Base-by-base conservation (phyloP, 306 rosid genomes). In the Ormosia emarginata region DNA sequence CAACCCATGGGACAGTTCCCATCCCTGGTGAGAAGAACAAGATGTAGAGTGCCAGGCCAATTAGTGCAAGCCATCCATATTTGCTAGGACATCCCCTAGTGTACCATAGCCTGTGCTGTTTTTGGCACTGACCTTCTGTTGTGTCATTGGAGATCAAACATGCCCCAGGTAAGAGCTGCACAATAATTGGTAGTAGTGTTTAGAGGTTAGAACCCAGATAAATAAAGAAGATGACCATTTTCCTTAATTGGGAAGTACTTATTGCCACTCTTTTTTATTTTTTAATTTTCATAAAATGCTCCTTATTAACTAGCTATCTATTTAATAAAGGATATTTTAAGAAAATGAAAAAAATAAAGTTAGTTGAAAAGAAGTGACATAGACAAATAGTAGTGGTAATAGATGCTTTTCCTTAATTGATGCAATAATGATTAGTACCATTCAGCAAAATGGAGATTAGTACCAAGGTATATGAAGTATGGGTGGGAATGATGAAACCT, bases 1-100 rank as follows among this genome's bases (percentile, higher is more conserved):
- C 90, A 43, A 90, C 91, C 96, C 96, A 91, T 13, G 96, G 93
- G 34, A 85, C 87, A 2, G 92, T 86, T 49, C 93, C 96, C 96
- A 88, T 91, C 1, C 96, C 93, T 12, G 92, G 93, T 3, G 96
- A 86, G 87, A 89, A 91, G 79, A 79, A 88, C 30, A 90, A 36
- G 52, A 87, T 91, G 87, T 91, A 91, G 8, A 91, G 83, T 3
- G 71, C 87, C 1, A 87, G 78, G 13, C 89, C 90, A 6, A 69
- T 6, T 2, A 91, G 78, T 43, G 95, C 92, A 46, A 87, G 79
- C 77, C 81, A 87, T 0, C 95, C 95, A 37, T 18, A 50, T 71
- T 87, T 58, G 81, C 93, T 91, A 40, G 95, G 95, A 37, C 95
- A 91, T 0, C 95, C 91, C 33, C 84, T 84, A 0, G 92, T 87